phyloP scores from a whole-genome alignment of 352 stramenopile species.

The Phytophthora parvispora region DNA sequence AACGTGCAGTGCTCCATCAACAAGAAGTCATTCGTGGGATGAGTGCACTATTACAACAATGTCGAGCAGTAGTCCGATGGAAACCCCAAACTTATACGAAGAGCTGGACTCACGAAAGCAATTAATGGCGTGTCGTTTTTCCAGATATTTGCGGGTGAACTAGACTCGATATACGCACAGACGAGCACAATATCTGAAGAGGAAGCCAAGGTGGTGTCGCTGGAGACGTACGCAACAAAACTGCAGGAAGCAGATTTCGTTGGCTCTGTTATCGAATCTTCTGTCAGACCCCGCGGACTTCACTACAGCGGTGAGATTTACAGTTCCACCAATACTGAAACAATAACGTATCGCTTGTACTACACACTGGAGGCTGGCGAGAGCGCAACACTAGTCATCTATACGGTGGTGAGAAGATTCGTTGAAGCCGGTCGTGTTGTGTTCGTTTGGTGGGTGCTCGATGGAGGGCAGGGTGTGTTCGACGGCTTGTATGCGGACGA shows the following conservation, averaged over 20 bases:
- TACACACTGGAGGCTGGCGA: not conserved
- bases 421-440: conserved; percentile 48
- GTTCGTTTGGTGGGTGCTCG: conserved; percentile 50
- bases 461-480: conserved; percentile 35
- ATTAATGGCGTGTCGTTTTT: not conserved
- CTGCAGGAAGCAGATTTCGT: not conserved
- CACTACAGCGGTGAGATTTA: not conserved
- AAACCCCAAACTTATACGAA: not conserved
- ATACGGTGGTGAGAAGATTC: conserved; percentile 41
- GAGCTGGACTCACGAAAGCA: too few species aligned
- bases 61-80: not conserved
- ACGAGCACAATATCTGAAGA: conserved; percentile 10
- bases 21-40: conserved; percentile 5
- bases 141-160: conserved; percentile 17
- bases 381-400: not conserved
- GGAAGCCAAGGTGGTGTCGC: not conserved
- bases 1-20: not conserved
- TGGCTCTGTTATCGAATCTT: not conserved
- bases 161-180: conserved; percentile 17
- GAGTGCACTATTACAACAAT: conserved; percentile 6
- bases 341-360: not conserved
- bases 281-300: not conserved
- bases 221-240: not conserved
- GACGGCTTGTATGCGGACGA: conserved; percentile 50
- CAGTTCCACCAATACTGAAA: not conserved